These are phyloP conservation scores for Phycomyces nitens DNA, from an alignment of 192 early-diverging fungal species.

Conservation along the genomic window DNA sequence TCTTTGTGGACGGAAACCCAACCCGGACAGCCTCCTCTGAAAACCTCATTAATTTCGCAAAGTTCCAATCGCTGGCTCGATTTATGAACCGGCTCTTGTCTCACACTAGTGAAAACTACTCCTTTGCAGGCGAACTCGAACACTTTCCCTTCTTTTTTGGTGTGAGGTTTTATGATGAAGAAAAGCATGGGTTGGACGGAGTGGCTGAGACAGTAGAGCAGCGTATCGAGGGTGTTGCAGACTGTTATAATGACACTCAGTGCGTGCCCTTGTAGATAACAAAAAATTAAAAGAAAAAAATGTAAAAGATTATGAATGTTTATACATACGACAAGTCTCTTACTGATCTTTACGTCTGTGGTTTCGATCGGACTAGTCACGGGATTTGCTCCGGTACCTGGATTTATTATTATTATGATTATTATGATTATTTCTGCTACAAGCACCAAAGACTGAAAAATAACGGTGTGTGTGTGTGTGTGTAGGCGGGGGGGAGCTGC, in stretches of 20 bases:
- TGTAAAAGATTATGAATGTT: too few relatives aligned
- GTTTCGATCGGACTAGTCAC: too few relatives aligned
- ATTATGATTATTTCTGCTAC: too few relatives aligned
- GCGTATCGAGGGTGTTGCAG: not conserved
- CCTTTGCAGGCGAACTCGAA: slow-evolving; percentile 40
- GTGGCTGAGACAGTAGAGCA: not conserved
- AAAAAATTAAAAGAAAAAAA: not conserved
- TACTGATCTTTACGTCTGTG: too few relatives aligned
- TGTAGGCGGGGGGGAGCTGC: too few relatives aligned
- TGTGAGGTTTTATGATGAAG: not conserved
- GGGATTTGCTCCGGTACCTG: too few relatives aligned
- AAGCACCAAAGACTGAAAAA: too few relatives aligned
- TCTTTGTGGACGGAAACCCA: slow-evolving; percentile 70
- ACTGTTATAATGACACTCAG: not conserved
- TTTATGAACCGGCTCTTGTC: slow-evolving; percentile 36
- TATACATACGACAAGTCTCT: too few relatives aligned
- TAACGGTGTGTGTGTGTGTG: too few relatives aligned
- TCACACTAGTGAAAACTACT: slow-evolving; percentile 38
- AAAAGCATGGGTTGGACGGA: not conserved
- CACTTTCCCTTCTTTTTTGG: slow-evolving; percentile 23
- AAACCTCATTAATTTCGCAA: slow-evolving; percentile 46
- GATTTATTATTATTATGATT: too few relatives aligned
- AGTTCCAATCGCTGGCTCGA: slow-evolving; percentile 39
- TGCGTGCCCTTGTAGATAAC: not conserved
- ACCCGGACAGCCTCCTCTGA: slow-evolving; percentile 23